phyloP scores from a whole-genome alignment of 371 early-diverging fungal genomes.

The Mortierella sp. region DNA sequence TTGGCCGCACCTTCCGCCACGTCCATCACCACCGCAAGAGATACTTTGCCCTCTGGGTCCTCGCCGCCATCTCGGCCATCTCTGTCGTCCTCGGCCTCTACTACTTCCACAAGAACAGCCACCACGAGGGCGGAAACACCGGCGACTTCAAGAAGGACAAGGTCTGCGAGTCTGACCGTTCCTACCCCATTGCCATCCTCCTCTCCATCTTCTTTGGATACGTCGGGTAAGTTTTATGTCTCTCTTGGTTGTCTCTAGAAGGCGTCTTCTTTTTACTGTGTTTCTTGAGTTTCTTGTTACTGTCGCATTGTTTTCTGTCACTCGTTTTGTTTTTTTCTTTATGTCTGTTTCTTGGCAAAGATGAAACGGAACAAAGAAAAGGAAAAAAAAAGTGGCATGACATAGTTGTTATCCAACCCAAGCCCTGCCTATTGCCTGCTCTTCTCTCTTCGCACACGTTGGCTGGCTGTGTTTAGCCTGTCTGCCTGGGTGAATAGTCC shows the following conservation, averaged over 20 bases:
- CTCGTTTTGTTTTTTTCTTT: background rate
- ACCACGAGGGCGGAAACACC: constrained; percentile 12
- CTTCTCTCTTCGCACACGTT: background rate
- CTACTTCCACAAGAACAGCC: constrained; percentile 36
- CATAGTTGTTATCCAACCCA: background rate
- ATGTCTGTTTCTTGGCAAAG: background rate
- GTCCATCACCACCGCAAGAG: constrained; percentile 52
- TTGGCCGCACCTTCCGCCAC: constrained; percentile 44
- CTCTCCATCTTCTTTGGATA: constrained; percentile 55
- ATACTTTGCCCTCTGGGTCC: constrained; percentile 42
- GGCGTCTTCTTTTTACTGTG: background rate
- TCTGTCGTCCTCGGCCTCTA: constrained; percentile 39
- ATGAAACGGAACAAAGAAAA: background rate
- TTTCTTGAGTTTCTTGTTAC: background rate
- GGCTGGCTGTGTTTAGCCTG: background rate
- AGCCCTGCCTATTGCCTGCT: background rate
- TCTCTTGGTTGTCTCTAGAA: background rate
- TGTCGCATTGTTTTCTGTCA: background rate
- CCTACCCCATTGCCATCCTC: constrained; percentile 55
- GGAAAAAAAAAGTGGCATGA: background rate
- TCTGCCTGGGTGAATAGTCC: background rate
- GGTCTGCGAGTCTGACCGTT: constrained; percentile 53
- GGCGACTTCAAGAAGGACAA: constrained; percentile 25
- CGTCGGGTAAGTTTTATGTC: constrained; percentile 46
- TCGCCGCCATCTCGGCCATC: constrained; percentile 42